Evolutionary conservation across 2,329 filamentous ascomycete genomes (phyloP).

Genomic region (Eutypa lata): DNA sequence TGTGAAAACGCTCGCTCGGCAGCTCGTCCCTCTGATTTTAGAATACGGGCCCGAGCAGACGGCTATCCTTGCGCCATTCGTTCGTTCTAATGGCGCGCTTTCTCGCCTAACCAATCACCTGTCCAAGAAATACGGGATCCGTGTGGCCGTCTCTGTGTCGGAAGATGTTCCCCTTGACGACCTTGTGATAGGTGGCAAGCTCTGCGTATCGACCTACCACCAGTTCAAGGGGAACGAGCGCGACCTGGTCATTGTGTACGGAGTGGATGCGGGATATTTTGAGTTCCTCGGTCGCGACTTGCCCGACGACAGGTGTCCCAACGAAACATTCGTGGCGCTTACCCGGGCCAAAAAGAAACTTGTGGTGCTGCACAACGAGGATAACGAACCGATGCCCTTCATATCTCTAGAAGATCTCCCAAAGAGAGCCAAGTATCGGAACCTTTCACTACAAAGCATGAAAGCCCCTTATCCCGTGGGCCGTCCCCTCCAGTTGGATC

Average conservation of each 20-base stretch:
- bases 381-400: slow-evolving; percentile 20
- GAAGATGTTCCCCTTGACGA: slow-evolving; percentile 24
- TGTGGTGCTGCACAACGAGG: slow-evolving; percentile 20
- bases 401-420: slow-evolving; percentile 5
- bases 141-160: slow-evolving; percentile 17
- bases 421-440: not conserved
- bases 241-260: slow-evolving; percentile 25
- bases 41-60: slow-evolving; percentile 14
- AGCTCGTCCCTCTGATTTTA: slow-evolving; percentile 16
- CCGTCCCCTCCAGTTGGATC: not conserved
- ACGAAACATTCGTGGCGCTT: slow-evolving; percentile 27
- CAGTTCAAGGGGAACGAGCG: slow-evolving; percentile 32
- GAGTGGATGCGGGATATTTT: slow-evolving; percentile 24
- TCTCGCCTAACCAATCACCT: slow-evolving; percentile 12
- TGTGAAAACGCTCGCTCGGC: slow-evolving; percentile 7
- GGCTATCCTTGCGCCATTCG: slow-evolving; percentile 13
- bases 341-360: slow-evolving; percentile 27
- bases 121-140: slow-evolving; percentile 10
- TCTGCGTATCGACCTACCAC: slow-evolving; percentile 29
- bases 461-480: not conserved
- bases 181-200: slow-evolving; percentile 22
- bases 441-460: not conserved
- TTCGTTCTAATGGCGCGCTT: slow-evolving; percentile 8
- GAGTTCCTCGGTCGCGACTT: slow-evolving; percentile 17
- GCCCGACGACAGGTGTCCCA: slow-evolving; percentile 27